phyloP scores from a whole-genome alignment of 225 moss, liverwort and hornwort species.

The Neckera pumila region DNA sequence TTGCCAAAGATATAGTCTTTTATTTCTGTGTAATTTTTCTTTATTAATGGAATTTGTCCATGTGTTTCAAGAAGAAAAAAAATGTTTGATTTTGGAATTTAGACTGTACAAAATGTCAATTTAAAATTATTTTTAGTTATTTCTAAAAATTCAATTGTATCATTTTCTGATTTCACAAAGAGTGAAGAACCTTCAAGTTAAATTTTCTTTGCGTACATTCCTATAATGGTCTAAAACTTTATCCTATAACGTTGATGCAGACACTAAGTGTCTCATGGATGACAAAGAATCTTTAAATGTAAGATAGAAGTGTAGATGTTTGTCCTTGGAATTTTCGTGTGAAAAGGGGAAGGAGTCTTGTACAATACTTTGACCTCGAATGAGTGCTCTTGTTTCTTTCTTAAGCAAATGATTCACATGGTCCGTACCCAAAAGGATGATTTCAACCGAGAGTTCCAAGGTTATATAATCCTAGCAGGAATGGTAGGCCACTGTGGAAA shows the following conservation, averaged over 20 bases:
- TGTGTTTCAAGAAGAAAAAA: too few species aligned
- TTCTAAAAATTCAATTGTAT: too few species aligned
- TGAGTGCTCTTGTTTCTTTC: fast-evolving
- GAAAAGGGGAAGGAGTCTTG: fast-evolving
- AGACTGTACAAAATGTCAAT: neutral
- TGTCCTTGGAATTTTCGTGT: fast-evolving
- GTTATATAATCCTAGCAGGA: neutral
- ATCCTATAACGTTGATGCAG: fast-evolving
- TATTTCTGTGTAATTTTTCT: too few species aligned
- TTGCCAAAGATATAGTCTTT: too few species aligned
- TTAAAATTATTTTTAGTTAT: too few species aligned
- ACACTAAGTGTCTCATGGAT: fast-evolving
- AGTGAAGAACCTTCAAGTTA: neutral
- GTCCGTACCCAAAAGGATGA: neutral
- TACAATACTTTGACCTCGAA: neutral
- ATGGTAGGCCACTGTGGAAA: fast-evolving
- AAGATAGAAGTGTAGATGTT: neutral
- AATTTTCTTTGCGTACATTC: too few species aligned
- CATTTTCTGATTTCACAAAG: neutral
- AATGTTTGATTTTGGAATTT: too few species aligned
- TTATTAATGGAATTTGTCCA: too few species aligned
- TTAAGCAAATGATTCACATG: neutral
- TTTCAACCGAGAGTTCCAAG: fast-evolving
- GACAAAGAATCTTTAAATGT: fast-evolving
- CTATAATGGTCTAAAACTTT: neutral